Conservation (phyloP, 148 eudicot species). For the Rhododendron ovatum region DNA sequence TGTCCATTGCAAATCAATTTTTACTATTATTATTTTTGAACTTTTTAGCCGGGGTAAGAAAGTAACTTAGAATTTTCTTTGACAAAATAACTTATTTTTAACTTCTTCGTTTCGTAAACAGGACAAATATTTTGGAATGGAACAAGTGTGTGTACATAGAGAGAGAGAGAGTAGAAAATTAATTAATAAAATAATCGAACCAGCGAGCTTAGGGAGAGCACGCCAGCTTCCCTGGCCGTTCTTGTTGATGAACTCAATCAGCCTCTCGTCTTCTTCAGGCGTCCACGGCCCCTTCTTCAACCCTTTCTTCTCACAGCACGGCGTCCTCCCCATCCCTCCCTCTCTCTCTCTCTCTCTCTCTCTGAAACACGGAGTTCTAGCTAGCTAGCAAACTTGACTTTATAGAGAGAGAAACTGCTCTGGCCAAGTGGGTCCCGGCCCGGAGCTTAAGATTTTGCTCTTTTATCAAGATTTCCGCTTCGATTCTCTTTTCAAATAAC, state of each 20-base stretch:
- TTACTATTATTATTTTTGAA: too few species aligned
- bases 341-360: conserved; percentile 6
- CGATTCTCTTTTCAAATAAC: too few species aligned
- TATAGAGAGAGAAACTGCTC: background rate
- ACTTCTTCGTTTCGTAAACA: too few species aligned
- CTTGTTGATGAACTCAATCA: conserved; percentile 33
- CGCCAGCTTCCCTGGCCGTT: conserved; percentile 66
- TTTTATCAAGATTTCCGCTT: too few species aligned
- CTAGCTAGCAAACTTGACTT: background rate
- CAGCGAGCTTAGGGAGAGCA: conserved; percentile 58
- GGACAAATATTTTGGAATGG: too few species aligned
- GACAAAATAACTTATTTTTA: too few species aligned
- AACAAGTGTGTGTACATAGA: too few species aligned
- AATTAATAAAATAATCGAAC: conserved; percentile 13
- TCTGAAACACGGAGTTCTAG: background rate
- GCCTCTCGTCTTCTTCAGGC: conserved; percentile 50
- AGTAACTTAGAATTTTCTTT: too few species aligned
- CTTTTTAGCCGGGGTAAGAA: too few species aligned
- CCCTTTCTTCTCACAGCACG: conserved; percentile 48
- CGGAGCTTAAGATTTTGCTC: too few species aligned
- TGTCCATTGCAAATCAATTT: too few species aligned
- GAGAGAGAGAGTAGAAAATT: background rate
- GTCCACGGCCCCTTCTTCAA: conserved; percentile 66
- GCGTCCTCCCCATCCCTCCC: conserved; percentile 42
- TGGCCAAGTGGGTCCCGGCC: too few species aligned